Conservation (phyloP, 345 rosid genomes). For the Lepidium didymum region DNA sequence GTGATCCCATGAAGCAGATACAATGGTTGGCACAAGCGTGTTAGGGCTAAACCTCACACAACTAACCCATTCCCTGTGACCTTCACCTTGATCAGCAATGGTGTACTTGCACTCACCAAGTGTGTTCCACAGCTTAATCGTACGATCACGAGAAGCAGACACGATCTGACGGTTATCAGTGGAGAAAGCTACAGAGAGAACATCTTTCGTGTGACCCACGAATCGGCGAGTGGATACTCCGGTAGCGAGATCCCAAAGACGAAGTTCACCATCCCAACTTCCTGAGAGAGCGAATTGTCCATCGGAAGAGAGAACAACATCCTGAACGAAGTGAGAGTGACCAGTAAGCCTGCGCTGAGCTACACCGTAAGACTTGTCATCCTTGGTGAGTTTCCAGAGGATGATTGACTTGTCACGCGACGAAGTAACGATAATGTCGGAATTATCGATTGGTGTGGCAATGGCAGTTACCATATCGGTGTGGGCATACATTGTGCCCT, state of each 20-base stretch:
- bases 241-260: slow-evolving; percentile 72
- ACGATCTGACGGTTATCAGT: slow-evolving; percentile 89
- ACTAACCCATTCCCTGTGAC: slow-evolving; percentile 81
- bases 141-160: slow-evolving; percentile 82
- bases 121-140: slow-evolving; percentile 85
- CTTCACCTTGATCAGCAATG: slow-evolving; percentile 58
- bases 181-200: slow-evolving; percentile 82
- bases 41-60: slow-evolving; percentile 88
- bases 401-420: slow-evolving; percentile 94
- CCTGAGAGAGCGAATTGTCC: slow-evolving; percentile 92
- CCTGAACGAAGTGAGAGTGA: slow-evolving; percentile 86
- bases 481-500: slow-evolving; percentile 81
- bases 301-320: slow-evolving; percentile 83
- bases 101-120: slow-evolving; percentile 94
- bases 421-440: slow-evolving; percentile 70
- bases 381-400: slow-evolving; percentile 75
- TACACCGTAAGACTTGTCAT: slow-evolving; percentile 56
- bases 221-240: slow-evolving; percentile 71
- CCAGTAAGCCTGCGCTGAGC: slow-evolving; percentile 83
- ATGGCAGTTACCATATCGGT: slow-evolving; percentile 91
- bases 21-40: slow-evolving; percentile 59
- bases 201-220: slow-evolving; percentile 83
- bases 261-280: slow-evolving; percentile 91
- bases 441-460: slow-evolving; percentile 76
- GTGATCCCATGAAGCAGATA: slow-evolving; percentile 83